Evolutionary conservation across 805 yeast genomes (phyloP), one percentile per base, ranked within the genome.

Genomic region (Yamadazyma sp.): DNA sequence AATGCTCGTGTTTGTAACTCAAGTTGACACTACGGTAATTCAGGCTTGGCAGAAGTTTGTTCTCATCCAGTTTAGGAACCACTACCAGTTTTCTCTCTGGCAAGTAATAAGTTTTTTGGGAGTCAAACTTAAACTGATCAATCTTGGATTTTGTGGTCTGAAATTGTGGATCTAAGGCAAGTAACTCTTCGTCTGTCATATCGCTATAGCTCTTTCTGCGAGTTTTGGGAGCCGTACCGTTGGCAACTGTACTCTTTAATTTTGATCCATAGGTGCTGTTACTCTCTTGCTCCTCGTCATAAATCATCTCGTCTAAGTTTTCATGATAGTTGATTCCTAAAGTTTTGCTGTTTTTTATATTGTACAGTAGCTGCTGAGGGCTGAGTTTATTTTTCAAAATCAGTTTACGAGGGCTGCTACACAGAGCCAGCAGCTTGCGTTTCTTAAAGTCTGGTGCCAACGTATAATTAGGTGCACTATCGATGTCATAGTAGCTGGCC

Each of bases 101-200:
- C 3, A 50, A 31, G 32, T 55, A 59, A 35, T 55, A 58, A 6
- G 66, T 62, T 25, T 52, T 55, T 42, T 63, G 65, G 40, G 59
- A 54, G 47, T 71, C 74, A 47, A 74, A 74, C 40, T 66, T 66
- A 55, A 71, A 74, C 35, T 60, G 55, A 36, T 66, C 67, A 37
- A 74, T 53, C 44, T 73, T 63, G 17, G 64, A 52, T 38, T 64
- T 60, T 3, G 68, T 54, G 6, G 50, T 50, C n/a, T 40, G 41
- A 51, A 64, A 77, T 47, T 77, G 81, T 1, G 75, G 70, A 53
- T 77, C 82, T 43, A 77, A 57, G 9, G 74, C 77, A 56, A 75
- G 52, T 40, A 77, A 59, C 52, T 77, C 81, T 40, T 73, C 77
- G 50, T 72, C 66, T 11, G 79, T 64, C 78, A 77, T 70, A 11